A percentile compares a stretch with the other conserved stretches of the same genome.
Evolutionary conservation across 305 asterid genomes (phyloP).

Genomic region (Withania somnifera): DNA sequence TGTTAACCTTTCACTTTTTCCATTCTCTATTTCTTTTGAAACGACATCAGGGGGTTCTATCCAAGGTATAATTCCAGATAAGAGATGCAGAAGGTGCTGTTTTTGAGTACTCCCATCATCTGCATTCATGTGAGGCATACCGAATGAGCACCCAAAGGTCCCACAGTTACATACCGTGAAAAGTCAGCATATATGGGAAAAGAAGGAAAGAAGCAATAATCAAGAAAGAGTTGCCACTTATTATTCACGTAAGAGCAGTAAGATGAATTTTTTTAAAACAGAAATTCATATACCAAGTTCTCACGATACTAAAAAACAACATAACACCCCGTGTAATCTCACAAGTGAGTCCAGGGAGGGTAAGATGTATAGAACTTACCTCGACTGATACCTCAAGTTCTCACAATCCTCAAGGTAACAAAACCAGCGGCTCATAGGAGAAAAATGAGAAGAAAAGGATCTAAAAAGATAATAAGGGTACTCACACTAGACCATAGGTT

Average conservation of each 20-base stretch:
- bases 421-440: background rate
- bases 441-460: background rate
- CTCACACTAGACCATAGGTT: background rate
- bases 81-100: slow-evolving; percentile 74
- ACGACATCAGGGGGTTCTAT: slow-evolving; percentile 83
- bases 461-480: background rate
- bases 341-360: background rate
- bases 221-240: background rate
- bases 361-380: background rate
- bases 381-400: background rate
- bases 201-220: background rate
- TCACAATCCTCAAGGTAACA: background rate
- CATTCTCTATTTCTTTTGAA: slow-evolving; percentile 57
- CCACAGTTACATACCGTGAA: background rate
- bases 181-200: background rate
- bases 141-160: background rate
- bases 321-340: background rate
- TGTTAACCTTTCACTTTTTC: slow-evolving; percentile 86
- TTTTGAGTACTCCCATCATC: slow-evolving; percentile 65
- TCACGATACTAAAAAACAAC: background rate
- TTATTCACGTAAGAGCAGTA: background rate
- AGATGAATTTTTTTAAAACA: background rate
- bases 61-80: slow-evolving; percentile 77
- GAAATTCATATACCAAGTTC: background rate
- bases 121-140: background rate